phyloP scores from a whole-genome alignment of 306 rosid genomes.

The Chamaecrista fasciculata region DNA sequence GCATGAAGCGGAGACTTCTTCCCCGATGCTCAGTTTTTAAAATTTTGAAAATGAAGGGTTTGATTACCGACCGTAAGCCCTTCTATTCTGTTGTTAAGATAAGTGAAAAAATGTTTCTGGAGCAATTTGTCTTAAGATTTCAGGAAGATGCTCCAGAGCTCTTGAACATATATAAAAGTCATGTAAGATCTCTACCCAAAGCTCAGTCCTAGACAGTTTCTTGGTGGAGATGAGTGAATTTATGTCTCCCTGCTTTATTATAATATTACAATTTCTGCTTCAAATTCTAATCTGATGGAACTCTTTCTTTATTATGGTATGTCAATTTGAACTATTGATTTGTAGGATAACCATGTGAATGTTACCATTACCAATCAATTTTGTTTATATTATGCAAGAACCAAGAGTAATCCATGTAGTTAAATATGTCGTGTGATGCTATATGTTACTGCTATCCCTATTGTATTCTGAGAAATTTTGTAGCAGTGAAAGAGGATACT shows the following conservation, averaged over 20 bases:
- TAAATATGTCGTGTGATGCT: too few relatives aligned
- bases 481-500: too few relatives aligned
- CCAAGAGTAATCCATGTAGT: too few relatives aligned
- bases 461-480: too few relatives aligned
- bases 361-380: neutral
- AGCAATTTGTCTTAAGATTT: neutral
- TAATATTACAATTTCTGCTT: neutral
- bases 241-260: neutral
- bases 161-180: neutral
- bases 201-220: neutral
- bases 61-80: neutral
- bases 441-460: too few relatives aligned
- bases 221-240: neutral
- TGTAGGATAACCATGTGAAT: neutral
- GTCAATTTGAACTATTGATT: neutral
- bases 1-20: constrained; percentile 31
- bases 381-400: neutral
- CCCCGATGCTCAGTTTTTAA: constrained; percentile 34
- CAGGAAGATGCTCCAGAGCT: neutral
- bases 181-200: neutral
- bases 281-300: neutral
- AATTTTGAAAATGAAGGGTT: constrained; percentile 6
- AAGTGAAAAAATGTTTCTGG: neutral
- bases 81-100: too few relatives aligned
- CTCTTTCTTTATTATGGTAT: neutral